Percentiles rank a stretch among this genome's conserved stretches.
These are phyloP conservation scores for Fomitiporia mediterranea DNA, from an alignment of 1,284 basidiomycete genomes.

Conservation along the genomic window DNA sequence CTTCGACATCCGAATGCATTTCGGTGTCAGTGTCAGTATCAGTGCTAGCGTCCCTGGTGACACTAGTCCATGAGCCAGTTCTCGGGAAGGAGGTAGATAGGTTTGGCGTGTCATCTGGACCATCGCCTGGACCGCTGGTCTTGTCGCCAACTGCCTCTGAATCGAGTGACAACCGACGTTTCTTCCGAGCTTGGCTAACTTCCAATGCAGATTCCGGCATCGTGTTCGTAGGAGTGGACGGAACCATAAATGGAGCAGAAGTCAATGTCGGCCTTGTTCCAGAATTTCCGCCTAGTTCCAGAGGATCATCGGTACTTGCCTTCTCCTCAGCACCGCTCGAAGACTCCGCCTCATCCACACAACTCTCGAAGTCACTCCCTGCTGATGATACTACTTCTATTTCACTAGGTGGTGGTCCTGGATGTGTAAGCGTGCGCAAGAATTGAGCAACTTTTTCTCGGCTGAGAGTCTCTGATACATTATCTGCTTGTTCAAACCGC, in stretches of 20 bases:
- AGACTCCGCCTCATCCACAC: not conserved
- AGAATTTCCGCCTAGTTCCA: not conserved
- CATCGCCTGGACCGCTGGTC: not conserved
- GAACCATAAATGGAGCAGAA: not conserved
- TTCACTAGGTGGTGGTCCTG: slow-evolving; percentile 6
- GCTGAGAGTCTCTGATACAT: too few species aligned
- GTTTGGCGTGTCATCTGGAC: not conserved
- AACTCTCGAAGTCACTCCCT: slow-evolving; percentile 4
- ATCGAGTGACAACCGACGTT: not conserved
- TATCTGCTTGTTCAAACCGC: too few species aligned
- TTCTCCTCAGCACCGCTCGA: not conserved
- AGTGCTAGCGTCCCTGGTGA: not conserved
- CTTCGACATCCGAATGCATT: not conserved
- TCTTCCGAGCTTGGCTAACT: not conserved
- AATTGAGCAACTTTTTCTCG: not conserved
- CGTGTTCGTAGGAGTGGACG: not conserved
- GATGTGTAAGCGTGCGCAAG: not conserved
- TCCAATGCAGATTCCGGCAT: not conserved
- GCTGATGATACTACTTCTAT: not conserved
- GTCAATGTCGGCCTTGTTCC: too few species aligned
- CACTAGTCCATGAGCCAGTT: too few species aligned
- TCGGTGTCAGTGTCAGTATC: not conserved
- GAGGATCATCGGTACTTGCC: not conserved
- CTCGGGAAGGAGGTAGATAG: too few species aligned
- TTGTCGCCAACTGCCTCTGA: not conserved